These are phyloP conservation scores for Saksenaea vasiformis DNA, from an alignment of 371 early-diverging fungal species.

Conservation along the genomic window DNA sequence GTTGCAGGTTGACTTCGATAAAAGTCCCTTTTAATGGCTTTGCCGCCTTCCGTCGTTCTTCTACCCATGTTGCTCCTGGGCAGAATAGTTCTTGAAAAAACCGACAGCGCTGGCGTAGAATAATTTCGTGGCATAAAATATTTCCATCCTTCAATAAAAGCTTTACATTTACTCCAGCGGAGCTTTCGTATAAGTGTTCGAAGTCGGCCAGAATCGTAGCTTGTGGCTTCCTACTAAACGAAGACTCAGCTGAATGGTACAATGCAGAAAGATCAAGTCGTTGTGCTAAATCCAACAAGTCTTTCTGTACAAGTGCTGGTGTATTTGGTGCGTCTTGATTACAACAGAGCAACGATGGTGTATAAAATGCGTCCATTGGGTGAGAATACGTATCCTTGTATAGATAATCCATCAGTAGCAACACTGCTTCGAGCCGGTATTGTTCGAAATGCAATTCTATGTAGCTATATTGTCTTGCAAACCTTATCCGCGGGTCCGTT, in stretches of 20 bases:
- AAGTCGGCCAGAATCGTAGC: slow-evolving; percentile 20
- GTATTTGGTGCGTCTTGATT: not conserved
- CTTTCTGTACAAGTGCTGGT: slow-evolving; percentile 24
- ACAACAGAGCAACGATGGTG: slow-evolving; percentile 17
- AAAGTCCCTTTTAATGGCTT: not conserved
- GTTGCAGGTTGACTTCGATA: slow-evolving; percentile 50
- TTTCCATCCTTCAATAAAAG: slow-evolving; percentile 42
- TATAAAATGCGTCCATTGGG: slow-evolving; percentile 35
- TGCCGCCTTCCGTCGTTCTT: slow-evolving; percentile 22
- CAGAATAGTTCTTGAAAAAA: slow-evolving; percentile 66
- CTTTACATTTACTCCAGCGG: slow-evolving; percentile 33
- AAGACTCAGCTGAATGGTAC: slow-evolving; percentile 23
- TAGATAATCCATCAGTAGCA: slow-evolving; percentile 38
- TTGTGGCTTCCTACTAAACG: slow-evolving; percentile 27
- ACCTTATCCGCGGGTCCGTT: not conserved
- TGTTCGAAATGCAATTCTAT: slow-evolving; percentile 19
- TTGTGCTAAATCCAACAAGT: slow-evolving; percentile 28
- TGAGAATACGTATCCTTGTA: slow-evolving; percentile 38
- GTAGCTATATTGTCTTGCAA: not conserved
- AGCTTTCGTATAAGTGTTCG: slow-evolving; percentile 4
- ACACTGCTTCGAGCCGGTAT: slow-evolving; percentile 21
- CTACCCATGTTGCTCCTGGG: slow-evolving; percentile 56
- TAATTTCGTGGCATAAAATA: slow-evolving; percentile 53
- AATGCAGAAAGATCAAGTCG: slow-evolving; percentile 31
- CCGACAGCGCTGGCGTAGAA: slow-evolving; percentile 64